Base-by-base conservation (phyloP, 371 early-diverging fungal genomes). In the Circinella minor region DNA sequence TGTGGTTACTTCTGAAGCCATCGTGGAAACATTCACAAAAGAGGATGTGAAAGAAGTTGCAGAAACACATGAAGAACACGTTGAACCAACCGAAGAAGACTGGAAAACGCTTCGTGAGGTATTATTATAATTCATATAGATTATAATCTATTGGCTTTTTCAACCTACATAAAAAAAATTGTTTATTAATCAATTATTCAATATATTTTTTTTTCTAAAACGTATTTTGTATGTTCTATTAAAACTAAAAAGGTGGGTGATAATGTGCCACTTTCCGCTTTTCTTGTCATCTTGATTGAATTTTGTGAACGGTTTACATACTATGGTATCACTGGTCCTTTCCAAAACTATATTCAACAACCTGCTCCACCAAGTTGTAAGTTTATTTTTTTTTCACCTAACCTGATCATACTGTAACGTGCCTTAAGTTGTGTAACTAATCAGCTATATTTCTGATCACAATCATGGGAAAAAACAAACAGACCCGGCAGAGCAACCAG, bases 221-320 rank as follows among this genome's bases (percentile, higher is more conserved):
- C 27, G 27, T 27, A 27, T 27, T 27, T 27, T 27, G 27, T 27
- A 27, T 27, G 27, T 27, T 27, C 27, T 27, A 27, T 27, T 27
- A 43, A 43, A 43, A 43, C 43, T 1, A n/a, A 17, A 51, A 51
- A 51, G 51, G 51, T 51, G 17, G 51, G 14, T 15, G 90, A 90
- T 71, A 54, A 63, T 9, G 70, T 90, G 10, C 90, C 90, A 0
- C 55, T 74, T 5, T 77, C 89, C 8, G 88, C 90, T 4, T 84
- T 78, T 67, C 76, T 93, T 14, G 88, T 94, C 37, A 81, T 94
- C 51, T 57, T 86, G 39, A 88, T 88, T 48, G 94, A 93, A 76
- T 89, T 94, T 55, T 91, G 90, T 78, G 94, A 94, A 75, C 84
- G 94, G 55, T 92, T 92, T 70, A 85, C 91, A 3, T 94, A 85